Percentiles rank a stretch among this genome's conserved stretches.
phyloP scores from a whole-genome alignment of 352 stramenopile genomes.

The Pilasporangium apinafurcum region DNA sequence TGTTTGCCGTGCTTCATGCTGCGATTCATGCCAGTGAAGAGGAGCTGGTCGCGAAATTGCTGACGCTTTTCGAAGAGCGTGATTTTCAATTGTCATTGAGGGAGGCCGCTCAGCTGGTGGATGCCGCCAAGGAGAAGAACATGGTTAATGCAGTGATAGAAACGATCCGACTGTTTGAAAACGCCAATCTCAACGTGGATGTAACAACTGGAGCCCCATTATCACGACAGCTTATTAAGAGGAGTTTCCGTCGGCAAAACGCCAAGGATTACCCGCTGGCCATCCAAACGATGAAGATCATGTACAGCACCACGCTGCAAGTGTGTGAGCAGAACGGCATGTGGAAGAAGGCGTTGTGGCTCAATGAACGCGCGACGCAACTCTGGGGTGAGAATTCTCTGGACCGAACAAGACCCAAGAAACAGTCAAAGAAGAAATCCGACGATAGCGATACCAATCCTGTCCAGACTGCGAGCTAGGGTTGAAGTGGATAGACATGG shows the following conservation, averaged over 20 bases:
- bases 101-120: conserved; percentile 49
- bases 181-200: conserved; percentile 1
- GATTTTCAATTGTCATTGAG: conserved; percentile 26
- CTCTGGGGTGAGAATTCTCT: conserved; percentile 26
- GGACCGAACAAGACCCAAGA: too few relatives aligned
- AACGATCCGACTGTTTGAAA: conserved; percentile 44
- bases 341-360: conserved; percentile 52
- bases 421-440: too few relatives aligned
- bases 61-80: conserved; percentile 34
- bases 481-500: too few relatives aligned
- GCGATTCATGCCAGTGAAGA: conserved; percentile 15
- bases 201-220: too few relatives aligned
- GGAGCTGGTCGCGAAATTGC: conserved; percentile 16
- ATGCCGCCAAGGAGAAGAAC: conserved; percentile 36
- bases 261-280: conserved; percentile 17
- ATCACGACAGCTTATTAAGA: too few relatives aligned
- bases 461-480: too few relatives aligned
- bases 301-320: conserved; percentile 51
- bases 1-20: conserved; percentile 31
- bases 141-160: conserved; percentile 28
- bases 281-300: conserved; percentile 39
- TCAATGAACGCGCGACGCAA: conserved; percentile 35
- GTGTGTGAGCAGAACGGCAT: conserved; percentile 37
- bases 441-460: too few relatives aligned
- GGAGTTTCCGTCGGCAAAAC: conserved; percentile 9